These are phyloP conservation scores for Phlebiopsis gigantea DNA, from an alignment of 768 basidiomycete genomes.

Conservation along the genomic window DNA sequence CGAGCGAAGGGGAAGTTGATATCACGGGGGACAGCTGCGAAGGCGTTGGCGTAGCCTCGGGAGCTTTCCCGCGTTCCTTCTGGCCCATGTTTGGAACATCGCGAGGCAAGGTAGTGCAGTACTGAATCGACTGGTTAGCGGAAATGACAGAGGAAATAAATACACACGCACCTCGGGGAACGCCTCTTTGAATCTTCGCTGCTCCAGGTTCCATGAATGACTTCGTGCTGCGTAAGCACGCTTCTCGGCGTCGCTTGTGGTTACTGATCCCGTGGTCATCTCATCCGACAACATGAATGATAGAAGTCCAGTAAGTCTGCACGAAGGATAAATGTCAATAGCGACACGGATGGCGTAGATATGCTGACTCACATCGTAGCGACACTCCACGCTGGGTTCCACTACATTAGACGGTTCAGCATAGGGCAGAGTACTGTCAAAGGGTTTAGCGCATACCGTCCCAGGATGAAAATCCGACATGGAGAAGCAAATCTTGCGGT, in stretches of 20 bases:
- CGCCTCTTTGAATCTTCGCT: conserved; percentile 78
- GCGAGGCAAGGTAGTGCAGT: conserved; percentile 56
- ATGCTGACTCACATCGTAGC: conserved; percentile 73
- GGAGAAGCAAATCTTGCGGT: conserved; percentile 96
- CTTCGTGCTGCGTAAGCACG: conserved; percentile 68
- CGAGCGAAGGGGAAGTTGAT: conserved; percentile 17
- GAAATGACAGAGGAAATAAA: not conserved
- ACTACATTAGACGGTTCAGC: conserved; percentile 36
- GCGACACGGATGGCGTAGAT: conserved; percentile 3
- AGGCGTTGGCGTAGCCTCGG: conserved; percentile 15
- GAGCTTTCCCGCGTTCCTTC: conserved; percentile 56
- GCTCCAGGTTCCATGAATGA: conserved; percentile 80
- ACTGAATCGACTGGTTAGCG: conserved; percentile 37
- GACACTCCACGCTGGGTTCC: conserved; percentile 96
- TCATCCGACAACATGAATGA: conserved; percentile 96
- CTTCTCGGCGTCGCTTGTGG: conserved; percentile 75
- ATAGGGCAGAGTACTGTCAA: not conserved
- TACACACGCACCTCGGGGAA: conserved; percentile 71
- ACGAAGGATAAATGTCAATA: not conserved
- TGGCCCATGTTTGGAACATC: conserved; percentile 94
- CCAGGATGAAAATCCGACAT: conserved; percentile 97
- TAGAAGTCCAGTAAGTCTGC: conserved; percentile 84
- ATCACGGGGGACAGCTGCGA: too few species aligned
- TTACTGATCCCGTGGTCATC: conserved; percentile 93
- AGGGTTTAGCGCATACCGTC: conserved; percentile 47